These are phyloP conservation scores for Vitis rupestris DNA, from an alignment of 164 flowering plant genomes.

Conservation along the genomic window DNA sequence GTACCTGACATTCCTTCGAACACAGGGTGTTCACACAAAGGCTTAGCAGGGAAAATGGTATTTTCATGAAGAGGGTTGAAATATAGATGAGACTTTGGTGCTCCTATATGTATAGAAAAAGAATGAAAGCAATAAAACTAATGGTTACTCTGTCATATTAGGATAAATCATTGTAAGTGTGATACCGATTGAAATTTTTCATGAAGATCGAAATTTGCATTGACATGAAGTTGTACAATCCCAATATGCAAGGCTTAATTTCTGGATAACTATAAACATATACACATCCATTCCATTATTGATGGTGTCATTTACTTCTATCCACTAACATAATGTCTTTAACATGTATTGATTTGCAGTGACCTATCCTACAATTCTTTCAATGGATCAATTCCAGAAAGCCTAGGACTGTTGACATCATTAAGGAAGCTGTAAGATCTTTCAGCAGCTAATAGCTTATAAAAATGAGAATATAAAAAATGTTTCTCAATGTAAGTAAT, in stretches of 20 bases:
- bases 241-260: no score
- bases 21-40: neutral
- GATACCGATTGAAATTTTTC: no score
- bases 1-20: neutral
- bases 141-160: no score
- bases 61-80: neutral
- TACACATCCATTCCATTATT: neutral
- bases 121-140: no score
- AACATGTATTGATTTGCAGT: slow-evolving; percentile 35
- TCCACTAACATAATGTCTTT: neutral
- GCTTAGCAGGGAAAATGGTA: no score
- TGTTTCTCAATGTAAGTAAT: slow-evolving; percentile 10
- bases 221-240: no score
- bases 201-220: no score
- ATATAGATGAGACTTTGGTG: neutral
- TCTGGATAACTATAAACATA: neutral
- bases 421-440: slow-evolving; percentile 69
- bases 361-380: slow-evolving; percentile 87
- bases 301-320: neutral
- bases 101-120: no score
- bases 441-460: slow-evolving; percentile 2
- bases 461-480: neutral
- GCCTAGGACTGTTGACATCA: slow-evolving; percentile 73
- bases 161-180: no score
- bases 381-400: slow-evolving; percentile 95